Evolutionary conservation across 352 stramenopile genomes (phyloP).

Genomic region (Thraustotheca clavata): DNA sequence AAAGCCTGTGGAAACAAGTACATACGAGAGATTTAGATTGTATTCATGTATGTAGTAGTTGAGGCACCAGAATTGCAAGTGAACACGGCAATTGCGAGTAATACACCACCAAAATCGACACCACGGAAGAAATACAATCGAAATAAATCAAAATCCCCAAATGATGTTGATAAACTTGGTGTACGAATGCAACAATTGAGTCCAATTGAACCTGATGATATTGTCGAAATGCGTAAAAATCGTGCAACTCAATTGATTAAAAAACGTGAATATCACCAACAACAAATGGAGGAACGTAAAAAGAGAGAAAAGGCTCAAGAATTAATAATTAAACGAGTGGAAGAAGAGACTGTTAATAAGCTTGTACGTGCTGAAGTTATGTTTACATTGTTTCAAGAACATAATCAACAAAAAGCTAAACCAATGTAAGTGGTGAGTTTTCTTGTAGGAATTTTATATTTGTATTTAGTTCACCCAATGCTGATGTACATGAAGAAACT

Average conservation of each 20-base stretch:
- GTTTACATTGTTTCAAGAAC: conserved; percentile 17
- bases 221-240: neutral
- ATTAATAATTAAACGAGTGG: conserved; percentile 4
- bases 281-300: neutral
- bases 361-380: conserved; percentile 10
- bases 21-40: no score
- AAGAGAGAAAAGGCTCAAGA: neutral
- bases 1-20: no score
- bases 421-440: neutral
- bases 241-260: conserved; percentile 5
- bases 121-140: no score
- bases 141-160: no score
- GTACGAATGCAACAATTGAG: no score
- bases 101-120: no score
- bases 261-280: conserved; percentile 4
- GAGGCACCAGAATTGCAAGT: no score
- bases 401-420: conserved; percentile 13
- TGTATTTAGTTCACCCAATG: neutral
- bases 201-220: neutral
- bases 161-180: no score
- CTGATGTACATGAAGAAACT: neutral
- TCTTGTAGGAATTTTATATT: neutral
- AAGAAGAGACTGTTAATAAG: conserved; percentile 11
- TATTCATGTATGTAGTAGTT: no score
- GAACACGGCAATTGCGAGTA: no score